Evolutionary conservation across 2,329 filamentous ascomycete genomes (phyloP).

Genomic region (Ophiostoma tasmaniense): DNA sequence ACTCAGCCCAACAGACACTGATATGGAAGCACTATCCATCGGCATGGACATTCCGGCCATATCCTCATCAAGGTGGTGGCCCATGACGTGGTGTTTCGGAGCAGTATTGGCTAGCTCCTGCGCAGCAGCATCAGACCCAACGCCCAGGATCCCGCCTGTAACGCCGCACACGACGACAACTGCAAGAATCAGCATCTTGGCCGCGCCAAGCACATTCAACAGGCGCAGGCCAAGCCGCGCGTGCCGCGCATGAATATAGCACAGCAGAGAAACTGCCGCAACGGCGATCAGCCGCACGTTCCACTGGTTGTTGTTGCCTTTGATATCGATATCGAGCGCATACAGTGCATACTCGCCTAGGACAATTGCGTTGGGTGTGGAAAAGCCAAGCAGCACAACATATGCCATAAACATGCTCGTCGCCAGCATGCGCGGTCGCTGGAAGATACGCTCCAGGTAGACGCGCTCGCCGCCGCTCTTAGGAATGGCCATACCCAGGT

Average conservation of each 20-base stretch:
- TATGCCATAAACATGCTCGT: slow-evolving; percentile 26
- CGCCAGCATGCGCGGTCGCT: slow-evolving; percentile 41
- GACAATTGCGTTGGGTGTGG: neutral
- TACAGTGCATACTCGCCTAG: neutral
- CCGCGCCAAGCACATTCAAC: neutral
- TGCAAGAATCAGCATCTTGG: neutral
- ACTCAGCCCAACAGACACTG: neutral
- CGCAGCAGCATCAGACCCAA: neutral
- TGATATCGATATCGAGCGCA: neutral
- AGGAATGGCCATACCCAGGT: slow-evolving; percentile 36
- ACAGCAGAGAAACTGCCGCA: neutral
- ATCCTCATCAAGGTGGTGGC: neutral
- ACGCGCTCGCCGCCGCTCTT: slow-evolving; percentile 43
- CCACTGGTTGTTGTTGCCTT: neutral
- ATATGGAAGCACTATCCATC: neutral
- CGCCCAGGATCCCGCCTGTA: neutral
- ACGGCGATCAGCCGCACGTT: neutral
- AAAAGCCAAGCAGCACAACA: neutral
- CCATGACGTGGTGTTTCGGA: neutral
- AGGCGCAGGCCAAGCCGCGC: neutral
- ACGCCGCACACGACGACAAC: neutral
- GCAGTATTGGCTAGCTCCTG: neutral
- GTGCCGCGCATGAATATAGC: neutral
- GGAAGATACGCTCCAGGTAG: slow-evolving; percentile 46
- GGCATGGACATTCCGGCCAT: neutral